Conservation (phyloP, 2,329 filamentous ascomycete genomes). For the Fusarium sulawesiense region DNA sequence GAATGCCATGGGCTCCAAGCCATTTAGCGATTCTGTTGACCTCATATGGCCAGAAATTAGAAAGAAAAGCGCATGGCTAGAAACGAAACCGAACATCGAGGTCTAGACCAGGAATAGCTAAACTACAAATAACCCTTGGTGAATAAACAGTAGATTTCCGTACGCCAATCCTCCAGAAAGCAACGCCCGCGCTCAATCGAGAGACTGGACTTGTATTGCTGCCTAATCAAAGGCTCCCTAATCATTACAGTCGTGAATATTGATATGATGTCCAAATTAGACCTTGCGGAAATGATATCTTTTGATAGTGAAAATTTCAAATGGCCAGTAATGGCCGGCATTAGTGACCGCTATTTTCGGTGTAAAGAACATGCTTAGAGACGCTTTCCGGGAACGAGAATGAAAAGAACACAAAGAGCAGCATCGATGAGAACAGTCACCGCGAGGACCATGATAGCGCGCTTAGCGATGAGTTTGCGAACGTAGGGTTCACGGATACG, state of each 20-base stretch:
- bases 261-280: slow-evolving; percentile 27
- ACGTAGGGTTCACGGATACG: slow-evolving; percentile 92
- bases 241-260: slow-evolving; percentile 49
- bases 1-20: slow-evolving; percentile 20
- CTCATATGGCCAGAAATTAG: slow-evolving; percentile 24
- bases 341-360: slow-evolving; percentile 33
- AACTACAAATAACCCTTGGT: slow-evolving; percentile 44
- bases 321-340: slow-evolving; percentile 42
- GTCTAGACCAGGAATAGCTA: slow-evolving; percentile 35
- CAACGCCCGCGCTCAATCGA: slow-evolving; percentile 26
- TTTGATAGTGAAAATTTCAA: slow-evolving; percentile 19
- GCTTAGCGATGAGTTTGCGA: slow-evolving; percentile 83
- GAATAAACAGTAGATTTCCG: slow-evolving; percentile 41
- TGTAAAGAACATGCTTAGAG: slow-evolving; percentile 60
- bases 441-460: slow-evolving; percentile 82
- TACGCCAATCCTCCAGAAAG: slow-evolving; percentile 42
- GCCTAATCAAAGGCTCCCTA: slow-evolving; percentile 39
- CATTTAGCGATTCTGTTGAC: slow-evolving; percentile 15
- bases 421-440: slow-evolving; percentile 82
- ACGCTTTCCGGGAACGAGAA: slow-evolving; percentile 90
- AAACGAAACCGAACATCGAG: slow-evolving; percentile 33
- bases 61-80: slow-evolving; percentile 31
- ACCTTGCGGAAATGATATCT: slow-evolving; percentile 32
- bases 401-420: slow-evolving; percentile 88
- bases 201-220: slow-evolving; percentile 31